A percentile compares a stretch with the other conserved stretches of the same genome.
Conservation (phyloP, 768 basidiomycete species). For the Lactifluus pinguis region DNA sequence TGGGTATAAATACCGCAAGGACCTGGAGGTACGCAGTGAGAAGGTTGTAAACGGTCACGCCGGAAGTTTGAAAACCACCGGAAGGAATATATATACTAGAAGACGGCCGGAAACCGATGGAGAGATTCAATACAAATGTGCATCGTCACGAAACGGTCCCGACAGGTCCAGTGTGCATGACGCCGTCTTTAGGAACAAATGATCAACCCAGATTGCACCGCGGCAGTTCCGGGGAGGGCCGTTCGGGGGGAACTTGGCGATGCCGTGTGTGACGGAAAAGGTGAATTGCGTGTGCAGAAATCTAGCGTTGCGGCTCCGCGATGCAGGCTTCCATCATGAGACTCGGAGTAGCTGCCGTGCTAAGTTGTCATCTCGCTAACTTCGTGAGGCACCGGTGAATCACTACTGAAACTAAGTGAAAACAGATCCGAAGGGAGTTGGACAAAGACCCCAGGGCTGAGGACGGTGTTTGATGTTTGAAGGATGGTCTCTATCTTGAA, state of each 20-base stretch:
- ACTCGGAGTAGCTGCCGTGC: neutral
- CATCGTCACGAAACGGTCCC: neutral
- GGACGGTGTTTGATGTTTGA: neutral
- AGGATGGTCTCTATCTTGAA: neutral
- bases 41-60: neutral
- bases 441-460: neutral
- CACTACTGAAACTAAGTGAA: neutral
- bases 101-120: constrained; percentile 2
- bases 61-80: neutral
- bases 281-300: neutral
- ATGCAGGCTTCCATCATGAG: neutral
- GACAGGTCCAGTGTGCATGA: neutral
- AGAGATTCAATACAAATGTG: constrained; percentile 5
- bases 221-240: neutral
- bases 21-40: neutral
- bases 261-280: neutral
- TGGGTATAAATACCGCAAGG: constrained; percentile 5
- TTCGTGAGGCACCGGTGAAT: neutral
- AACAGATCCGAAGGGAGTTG: neutral
- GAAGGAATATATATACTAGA: neutral
- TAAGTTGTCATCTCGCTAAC: neutral
- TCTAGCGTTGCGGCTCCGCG: constrained; percentile 1
- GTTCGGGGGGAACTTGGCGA: neutral
- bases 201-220: constrained; percentile 3
- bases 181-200: neutral